A percentile compares a stretch with the other conserved stretches of the same genome.
Conservation (phyloP, 148 eudicot species). For the Suaeda aralocaspica region DNA sequence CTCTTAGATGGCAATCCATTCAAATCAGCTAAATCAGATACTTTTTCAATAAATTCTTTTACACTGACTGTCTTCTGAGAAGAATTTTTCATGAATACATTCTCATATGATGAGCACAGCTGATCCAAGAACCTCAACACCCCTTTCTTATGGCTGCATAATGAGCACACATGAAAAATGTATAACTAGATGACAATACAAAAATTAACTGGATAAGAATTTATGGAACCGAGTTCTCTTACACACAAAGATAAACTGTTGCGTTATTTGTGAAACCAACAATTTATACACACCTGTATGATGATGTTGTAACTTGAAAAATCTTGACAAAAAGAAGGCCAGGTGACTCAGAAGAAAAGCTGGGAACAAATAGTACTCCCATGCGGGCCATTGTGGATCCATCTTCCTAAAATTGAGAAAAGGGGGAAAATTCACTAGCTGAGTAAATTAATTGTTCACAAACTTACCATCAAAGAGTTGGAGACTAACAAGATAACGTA, state of each 20-base stretch:
- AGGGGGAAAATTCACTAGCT: slow-evolving; percentile 2
- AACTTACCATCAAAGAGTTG: slow-evolving; percentile 12
- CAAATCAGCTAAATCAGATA: slow-evolving; percentile 53
- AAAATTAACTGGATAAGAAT: neutral
- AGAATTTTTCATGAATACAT: slow-evolving; percentile 39
- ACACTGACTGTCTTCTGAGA: slow-evolving; percentile 36
- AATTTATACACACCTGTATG: slow-evolving; percentile 53
- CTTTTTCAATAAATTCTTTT: slow-evolving; percentile 53
- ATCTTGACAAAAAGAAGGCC: slow-evolving; percentile 61
- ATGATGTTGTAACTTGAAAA: slow-evolving; percentile 54
- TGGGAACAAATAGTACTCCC: slow-evolving; percentile 63
- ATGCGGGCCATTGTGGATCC: slow-evolving; percentile 78
- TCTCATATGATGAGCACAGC: slow-evolving; percentile 60
- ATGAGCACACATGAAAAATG: slow-evolving; percentile 3
- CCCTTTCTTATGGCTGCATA: slow-evolving; percentile 74
- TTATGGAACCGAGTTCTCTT: neutral
- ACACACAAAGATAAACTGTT: neutral
- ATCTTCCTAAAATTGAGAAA: slow-evolving; percentile 42
- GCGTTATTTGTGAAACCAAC: neutral
- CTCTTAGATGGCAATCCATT: slow-evolving; percentile 52
- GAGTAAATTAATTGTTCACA: neutral
- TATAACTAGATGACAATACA: neutral
- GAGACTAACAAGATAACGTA: slow-evolving; percentile 71
- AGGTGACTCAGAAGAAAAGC: slow-evolving; percentile 41
- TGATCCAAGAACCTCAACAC: slow-evolving; percentile 75